These are phyloP conservation scores for Linnemannia schmuckeri DNA, from an alignment of 192 early-diverging fungal genomes.

Conservation along the genomic window DNA sequence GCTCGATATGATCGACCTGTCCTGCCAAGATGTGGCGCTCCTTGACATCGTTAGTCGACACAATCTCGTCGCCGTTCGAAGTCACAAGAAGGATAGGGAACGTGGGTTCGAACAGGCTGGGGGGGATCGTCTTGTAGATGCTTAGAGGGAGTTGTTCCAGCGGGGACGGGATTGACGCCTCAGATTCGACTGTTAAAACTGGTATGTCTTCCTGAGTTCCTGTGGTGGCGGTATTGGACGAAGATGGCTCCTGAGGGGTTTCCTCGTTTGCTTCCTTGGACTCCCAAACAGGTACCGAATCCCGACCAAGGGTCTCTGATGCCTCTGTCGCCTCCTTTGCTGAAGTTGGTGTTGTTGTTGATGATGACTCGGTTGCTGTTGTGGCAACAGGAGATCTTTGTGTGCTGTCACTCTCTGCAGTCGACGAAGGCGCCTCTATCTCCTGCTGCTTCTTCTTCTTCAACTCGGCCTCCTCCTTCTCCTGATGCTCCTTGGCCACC, in stretches of 20 bases:
- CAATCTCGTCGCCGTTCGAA: slow-evolving; percentile 41
- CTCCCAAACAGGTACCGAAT: slow-evolving; percentile 21
- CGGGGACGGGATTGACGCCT: slow-evolving; percentile 43
- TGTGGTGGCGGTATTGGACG: neutral
- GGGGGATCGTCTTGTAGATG: slow-evolving; percentile 42
- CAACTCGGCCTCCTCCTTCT: slow-evolving; percentile 24
- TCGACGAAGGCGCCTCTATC: neutral
- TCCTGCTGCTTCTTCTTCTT: slow-evolving; percentile 20
- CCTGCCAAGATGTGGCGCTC: slow-evolving; percentile 28
- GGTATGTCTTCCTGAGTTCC: slow-evolving; percentile 18
- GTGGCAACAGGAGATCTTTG: neutral
- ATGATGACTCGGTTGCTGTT: neutral
- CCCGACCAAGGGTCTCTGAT: slow-evolving; percentile 16
- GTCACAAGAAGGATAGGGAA: slow-evolving; percentile 52
- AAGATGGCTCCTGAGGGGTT: neutral
- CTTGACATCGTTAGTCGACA: slow-evolving; percentile 51
- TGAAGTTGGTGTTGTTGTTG: neutral
- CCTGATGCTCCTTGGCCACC: slow-evolving; percentile 38
- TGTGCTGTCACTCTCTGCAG: neutral
- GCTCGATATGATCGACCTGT: slow-evolving; percentile 52
- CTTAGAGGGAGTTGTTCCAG: slow-evolving; percentile 45
- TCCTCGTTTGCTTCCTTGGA: neutral
- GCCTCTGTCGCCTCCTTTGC: neutral
- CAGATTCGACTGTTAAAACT: slow-evolving; percentile 37
- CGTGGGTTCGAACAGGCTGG: slow-evolving; percentile 36